These are phyloP conservation scores for Eutrema salsugineum DNA, from an alignment of 441 rosid genomes.

Conservation along the genomic window DNA sequence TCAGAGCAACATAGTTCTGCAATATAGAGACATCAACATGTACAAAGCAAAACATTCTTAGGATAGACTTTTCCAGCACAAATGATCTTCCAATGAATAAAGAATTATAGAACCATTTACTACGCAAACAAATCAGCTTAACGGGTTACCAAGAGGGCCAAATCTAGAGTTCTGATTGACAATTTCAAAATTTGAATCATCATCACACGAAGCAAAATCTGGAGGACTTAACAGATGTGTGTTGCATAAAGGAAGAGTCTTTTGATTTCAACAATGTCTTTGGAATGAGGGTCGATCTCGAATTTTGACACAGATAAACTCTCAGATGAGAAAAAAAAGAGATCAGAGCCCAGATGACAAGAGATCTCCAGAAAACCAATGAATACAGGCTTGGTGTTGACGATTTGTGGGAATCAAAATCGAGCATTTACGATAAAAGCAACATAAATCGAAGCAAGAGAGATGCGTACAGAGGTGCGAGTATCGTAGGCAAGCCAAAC, in stretches of 20 bases:
- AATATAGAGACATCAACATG: background rate
- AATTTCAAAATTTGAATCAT: background rate
- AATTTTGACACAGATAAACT: background rate
- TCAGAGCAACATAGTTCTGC: slow-evolving; percentile 86
- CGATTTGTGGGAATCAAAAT: background rate
- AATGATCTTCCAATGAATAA: background rate
- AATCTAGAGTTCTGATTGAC: slow-evolving; percentile 5
- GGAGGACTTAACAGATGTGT: background rate
- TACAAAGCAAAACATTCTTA: background rate
- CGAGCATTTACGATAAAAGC: background rate
- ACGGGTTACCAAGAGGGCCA: background rate
- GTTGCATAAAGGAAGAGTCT: slow-evolving; percentile 5
- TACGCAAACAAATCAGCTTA: background rate
- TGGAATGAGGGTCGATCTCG: slow-evolving; percentile 8
- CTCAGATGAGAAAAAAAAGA: background rate
- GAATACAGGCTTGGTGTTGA: background rate
- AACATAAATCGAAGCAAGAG: background rate
- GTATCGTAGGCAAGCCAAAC: slow-evolving; percentile 99
- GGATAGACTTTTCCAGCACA: background rate
- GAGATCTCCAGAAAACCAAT: background rate
- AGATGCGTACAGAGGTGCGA: slow-evolving; percentile 29
- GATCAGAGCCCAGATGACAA: background rate
- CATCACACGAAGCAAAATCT: background rate
- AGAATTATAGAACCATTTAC: background rate
- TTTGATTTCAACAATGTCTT: background rate